These are phyloP conservation scores for Hyphodiscus sp. DNA, from an alignment of 2,329 filamentous ascomycete species.

Conservation along the genomic window DNA sequence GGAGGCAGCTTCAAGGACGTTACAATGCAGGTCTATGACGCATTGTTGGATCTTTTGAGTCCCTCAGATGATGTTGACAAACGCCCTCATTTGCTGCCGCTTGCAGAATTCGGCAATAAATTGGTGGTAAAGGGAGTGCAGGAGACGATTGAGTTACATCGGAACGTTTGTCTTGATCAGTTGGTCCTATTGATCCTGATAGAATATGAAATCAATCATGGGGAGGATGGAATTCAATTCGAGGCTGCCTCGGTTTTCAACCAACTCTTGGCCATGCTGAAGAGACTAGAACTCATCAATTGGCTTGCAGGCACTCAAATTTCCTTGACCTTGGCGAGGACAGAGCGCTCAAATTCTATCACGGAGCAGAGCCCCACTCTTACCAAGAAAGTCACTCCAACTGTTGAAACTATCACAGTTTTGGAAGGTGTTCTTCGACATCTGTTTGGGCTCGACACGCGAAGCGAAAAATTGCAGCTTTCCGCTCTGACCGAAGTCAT, in stretches of 20 bases:
- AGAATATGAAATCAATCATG: constrained; percentile 72
- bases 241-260: constrained; percentile 68
- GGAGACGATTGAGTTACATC: constrained; percentile 68
- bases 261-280: constrained; percentile 63
- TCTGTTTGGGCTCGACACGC: constrained; percentile 54
- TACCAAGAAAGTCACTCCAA: constrained; percentile 36
- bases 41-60: constrained; percentile 43
- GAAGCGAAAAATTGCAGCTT: constrained; percentile 44
- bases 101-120: constrained; percentile 72
- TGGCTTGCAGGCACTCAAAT: constrained; percentile 60
- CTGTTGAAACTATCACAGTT: constrained; percentile 47
- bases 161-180: constrained; percentile 72
- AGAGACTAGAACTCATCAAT: constrained; percentile 64
- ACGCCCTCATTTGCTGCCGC: constrained; percentile 31
- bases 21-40: constrained; percentile 47
- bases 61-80: constrained; percentile 31
- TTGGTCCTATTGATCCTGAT: constrained; percentile 80
- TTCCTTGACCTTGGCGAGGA: constrained; percentile 40
- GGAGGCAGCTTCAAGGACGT: constrained; percentile 58
- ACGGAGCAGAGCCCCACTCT: constrained; percentile 22
- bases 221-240: constrained; percentile 59
- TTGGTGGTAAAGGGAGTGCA: constrained; percentile 70
- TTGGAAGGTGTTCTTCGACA: constrained; percentile 55
- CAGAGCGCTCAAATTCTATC: constrained; percentile 33
- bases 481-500: constrained; percentile 61